Evolutionary conservation across 2,329 filamentous ascomycete genomes (phyloP).

Genomic region (Penicillium nordicum): DNA sequence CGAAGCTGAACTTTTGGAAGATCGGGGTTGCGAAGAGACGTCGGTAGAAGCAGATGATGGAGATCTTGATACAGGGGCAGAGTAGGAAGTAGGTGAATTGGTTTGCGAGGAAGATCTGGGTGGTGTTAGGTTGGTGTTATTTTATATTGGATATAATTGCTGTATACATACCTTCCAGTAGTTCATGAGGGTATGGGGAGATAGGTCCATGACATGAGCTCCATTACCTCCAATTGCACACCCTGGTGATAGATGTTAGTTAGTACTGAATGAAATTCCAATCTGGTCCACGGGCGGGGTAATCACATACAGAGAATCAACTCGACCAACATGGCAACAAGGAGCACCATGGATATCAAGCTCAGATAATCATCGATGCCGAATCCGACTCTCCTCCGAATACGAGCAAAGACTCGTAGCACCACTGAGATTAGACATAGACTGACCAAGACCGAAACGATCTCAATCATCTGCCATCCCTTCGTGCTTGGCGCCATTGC

Average conservation of each 20-base stretch:
- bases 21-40: constrained; percentile 30
- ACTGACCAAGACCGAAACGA: constrained; percentile 30
- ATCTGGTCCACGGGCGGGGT: neutral
- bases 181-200: constrained; percentile 24
- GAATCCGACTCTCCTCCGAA: constrained; percentile 29
- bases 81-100: constrained; percentile 36
- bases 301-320: constrained; percentile 28
- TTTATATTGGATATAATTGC: neutral
- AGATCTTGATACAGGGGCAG: constrained; percentile 33
- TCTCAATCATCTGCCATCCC: constrained; percentile 31
- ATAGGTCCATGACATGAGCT: constrained; percentile 21
- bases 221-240: constrained; percentile 34
- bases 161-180: constrained; percentile 29
- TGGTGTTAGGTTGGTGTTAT: neutral
- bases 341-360: constrained; percentile 23
- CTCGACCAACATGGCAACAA: constrained; percentile 32
- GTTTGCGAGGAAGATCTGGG: constrained; percentile 36
- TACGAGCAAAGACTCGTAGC: constrained; percentile 27
- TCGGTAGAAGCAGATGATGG: constrained; percentile 37
- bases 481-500: constrained; percentile 27
- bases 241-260: constrained; percentile 21
- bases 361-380: constrained; percentile 34
- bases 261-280: neutral
- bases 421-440: constrained; percentile 26
- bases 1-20: constrained; percentile 28